phyloP scores from a whole-genome alignment of 1,139 yeast species.

The Lodderomyces parapsilosis region DNA sequence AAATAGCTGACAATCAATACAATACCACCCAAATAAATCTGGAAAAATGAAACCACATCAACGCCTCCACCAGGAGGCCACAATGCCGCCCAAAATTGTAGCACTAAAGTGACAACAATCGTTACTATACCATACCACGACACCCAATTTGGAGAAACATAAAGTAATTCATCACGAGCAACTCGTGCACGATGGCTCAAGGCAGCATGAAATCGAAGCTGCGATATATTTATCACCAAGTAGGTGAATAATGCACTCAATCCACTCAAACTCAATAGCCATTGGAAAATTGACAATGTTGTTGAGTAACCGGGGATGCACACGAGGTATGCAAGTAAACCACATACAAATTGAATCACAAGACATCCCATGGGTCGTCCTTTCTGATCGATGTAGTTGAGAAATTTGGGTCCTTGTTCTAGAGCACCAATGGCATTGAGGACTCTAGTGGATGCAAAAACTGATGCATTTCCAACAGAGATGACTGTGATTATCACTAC shows the following conservation, averaged over 20 bases:
- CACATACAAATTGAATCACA: slow-evolving; percentile 23
- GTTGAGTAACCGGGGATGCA: slow-evolving; percentile 25
- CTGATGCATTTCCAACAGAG: slow-evolving; percentile 37
- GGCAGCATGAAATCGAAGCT: slow-evolving; percentile 32
- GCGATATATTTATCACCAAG: slow-evolving; percentile 32
- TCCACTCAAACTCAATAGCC: slow-evolving; percentile 26
- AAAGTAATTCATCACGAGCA: slow-evolving; percentile 32
- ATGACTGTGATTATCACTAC: slow-evolving; percentile 32
- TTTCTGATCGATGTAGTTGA: slow-evolving; percentile 30
- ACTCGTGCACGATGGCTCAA: slow-evolving; percentile 25
- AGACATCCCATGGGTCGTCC: slow-evolving; percentile 38
- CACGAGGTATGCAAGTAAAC: slow-evolving; percentile 30
- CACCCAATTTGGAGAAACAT: slow-evolving; percentile 25
- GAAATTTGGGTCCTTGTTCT: slow-evolving; percentile 31
- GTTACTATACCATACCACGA: slow-evolving; percentile 33
- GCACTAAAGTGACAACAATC: slow-evolving; percentile 24
- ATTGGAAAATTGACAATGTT: slow-evolving; percentile 20
- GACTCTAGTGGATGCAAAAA: slow-evolving; percentile 36
- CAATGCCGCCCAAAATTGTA: slow-evolving; percentile 43
- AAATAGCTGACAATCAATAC: slow-evolving; percentile 28
- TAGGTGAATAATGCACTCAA: slow-evolving; percentile 25
- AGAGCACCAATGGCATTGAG: slow-evolving; percentile 36
- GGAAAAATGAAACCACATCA: slow-evolving; percentile 30
- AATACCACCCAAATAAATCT: slow-evolving; percentile 31
- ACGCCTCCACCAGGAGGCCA: slow-evolving; percentile 32